Percentiles rank a stretch among this genome's conserved stretches.
Evolutionary conservation across 805 yeast species (phyloP).

Genomic region (Candida tammaniensis): DNA sequence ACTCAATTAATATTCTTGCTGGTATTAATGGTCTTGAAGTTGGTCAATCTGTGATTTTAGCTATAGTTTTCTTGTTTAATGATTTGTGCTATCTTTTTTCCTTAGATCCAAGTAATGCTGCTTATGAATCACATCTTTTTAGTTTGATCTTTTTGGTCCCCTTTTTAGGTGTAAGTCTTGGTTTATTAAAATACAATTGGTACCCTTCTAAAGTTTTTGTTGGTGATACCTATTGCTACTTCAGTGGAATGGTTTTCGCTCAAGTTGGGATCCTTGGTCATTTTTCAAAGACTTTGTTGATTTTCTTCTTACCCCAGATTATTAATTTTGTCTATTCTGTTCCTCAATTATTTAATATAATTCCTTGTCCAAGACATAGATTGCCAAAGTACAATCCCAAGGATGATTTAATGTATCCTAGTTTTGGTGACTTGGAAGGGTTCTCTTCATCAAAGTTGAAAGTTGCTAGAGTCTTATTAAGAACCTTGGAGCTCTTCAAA

Average conservation of each 20-base stretch:
- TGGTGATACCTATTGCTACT: slow-evolving; percentile 97
- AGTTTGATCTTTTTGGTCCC: slow-evolving; percentile 81
- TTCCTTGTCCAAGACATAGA: slow-evolving; percentile 96
- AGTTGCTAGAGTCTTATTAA: slow-evolving; percentile 12
- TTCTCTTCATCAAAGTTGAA: slow-evolving; percentile 22
- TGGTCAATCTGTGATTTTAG: slow-evolving; percentile 85
- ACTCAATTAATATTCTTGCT: slow-evolving; percentile 92
- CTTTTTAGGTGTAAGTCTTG: slow-evolving; percentile 79
- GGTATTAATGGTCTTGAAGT: slow-evolving; percentile 97
- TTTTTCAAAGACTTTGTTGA: slow-evolving; percentile 85
- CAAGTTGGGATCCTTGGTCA: slow-evolving; percentile 96
- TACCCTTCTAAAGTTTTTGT: slow-evolving; percentile 93
- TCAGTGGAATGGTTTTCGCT: slow-evolving; percentile 98
- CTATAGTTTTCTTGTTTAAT: slow-evolving; percentile 66
- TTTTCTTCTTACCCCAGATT: slow-evolving; percentile 88
- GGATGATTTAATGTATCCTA: slow-evolving; percentile 73
- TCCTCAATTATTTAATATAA: slow-evolving; percentile 85
- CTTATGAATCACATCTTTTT: slow-evolving; percentile 78
- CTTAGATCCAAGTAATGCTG: slow-evolving; percentile 40
- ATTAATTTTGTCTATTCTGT: slow-evolving; percentile 83
- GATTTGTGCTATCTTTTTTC: slow-evolving; percentile 66
- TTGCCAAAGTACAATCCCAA: slow-evolving; percentile 70
- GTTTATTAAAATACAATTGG: slow-evolving; percentile 76
- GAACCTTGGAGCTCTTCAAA: slow-evolving; percentile 42
- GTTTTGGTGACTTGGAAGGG: slow-evolving; percentile 33